Percentiles rank a stretch among this genome's conserved stretches.
Evolutionary conservation across 208 protist species (phyloP).

Genomic region (Strigomonas galati): DNA sequence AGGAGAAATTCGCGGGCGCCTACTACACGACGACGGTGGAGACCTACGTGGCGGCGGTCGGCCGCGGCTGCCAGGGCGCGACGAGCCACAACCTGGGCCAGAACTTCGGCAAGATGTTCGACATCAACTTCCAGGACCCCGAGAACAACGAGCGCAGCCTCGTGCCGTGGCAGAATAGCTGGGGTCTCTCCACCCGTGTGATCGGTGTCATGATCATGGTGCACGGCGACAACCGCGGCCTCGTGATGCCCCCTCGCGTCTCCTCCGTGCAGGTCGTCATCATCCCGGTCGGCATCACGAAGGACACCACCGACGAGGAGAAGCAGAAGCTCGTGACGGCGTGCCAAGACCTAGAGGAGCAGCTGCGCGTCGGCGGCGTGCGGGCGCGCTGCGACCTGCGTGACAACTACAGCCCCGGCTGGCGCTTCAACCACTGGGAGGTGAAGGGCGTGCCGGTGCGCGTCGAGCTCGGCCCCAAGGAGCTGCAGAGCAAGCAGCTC

Average conservation of each 20-base stretch:
- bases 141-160: slow-evolving; percentile 81
- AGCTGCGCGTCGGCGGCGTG: slow-evolving; percentile 72
- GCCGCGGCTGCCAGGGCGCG: slow-evolving; percentile 95
- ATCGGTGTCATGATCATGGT: slow-evolving; percentile 99
- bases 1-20: slow-evolving; percentile 99
- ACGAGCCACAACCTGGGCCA: slow-evolving; percentile 97
- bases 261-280: slow-evolving; percentile 95
- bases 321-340: slow-evolving; percentile 51
- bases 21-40: slow-evolving; percentile 98
- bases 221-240: slow-evolving; percentile 97
- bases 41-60: slow-evolving; percentile 96
- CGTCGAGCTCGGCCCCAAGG: slow-evolving; percentile 97
- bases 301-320: slow-evolving; percentile 60
- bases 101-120: slow-evolving; percentile 98
- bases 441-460: slow-evolving; percentile 96
- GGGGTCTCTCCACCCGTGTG: slow-evolving; percentile 98
- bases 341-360: slow-evolving; percentile 46
- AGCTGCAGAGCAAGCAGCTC: slow-evolving; percentile 80
- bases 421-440: slow-evolving; percentile 99
- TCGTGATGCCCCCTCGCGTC: slow-evolving; percentile 98
- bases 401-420: slow-evolving; percentile 95
- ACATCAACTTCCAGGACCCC: slow-evolving; percentile 94
- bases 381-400: slow-evolving; percentile 91
- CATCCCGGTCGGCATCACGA: slow-evolving; percentile 90
- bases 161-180: slow-evolving; percentile 98